Conservation (phyloP, 176 grass and related monocot species). For the Elymus sibiricus region DNA sequence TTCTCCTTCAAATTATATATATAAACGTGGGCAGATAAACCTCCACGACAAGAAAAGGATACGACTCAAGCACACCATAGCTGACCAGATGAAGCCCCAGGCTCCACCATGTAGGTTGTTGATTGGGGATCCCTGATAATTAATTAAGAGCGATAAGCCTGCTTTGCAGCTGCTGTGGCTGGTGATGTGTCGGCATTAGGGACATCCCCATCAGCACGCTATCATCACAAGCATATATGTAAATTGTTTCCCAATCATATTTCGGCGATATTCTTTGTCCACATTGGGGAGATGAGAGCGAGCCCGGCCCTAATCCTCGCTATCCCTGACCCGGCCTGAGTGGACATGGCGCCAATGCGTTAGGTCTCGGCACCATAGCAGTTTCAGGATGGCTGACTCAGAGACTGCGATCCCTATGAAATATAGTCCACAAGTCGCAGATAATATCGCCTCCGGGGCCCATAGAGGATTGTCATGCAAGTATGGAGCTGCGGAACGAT, state of each 20-base stretch:
- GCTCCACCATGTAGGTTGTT: not conserved
- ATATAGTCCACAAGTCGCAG: conserved; percentile 6
- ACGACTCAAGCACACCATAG: conserved; percentile 14
- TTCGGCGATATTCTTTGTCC: conserved; percentile 21
- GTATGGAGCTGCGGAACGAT: not conserved
- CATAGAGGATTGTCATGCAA: not conserved
- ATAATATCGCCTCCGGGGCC: not conserved
- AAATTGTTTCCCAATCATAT: not conserved
- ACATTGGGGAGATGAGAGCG: conserved; percentile 19
- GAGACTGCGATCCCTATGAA: not conserved
- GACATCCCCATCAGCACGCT: conserved; percentile 29
- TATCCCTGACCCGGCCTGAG: not conserved
- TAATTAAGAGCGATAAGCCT: conserved; percentile 10
- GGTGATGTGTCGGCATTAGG: conserved; percentile 34
- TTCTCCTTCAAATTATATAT: not conserved
- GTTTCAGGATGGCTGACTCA: not conserved
- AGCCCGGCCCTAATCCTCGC: not conserved
- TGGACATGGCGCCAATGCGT: conserved; percentile 3
- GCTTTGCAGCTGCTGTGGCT: conserved; percentile 37
- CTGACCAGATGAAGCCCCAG: not conserved
- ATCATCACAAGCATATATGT: conserved; percentile 7
- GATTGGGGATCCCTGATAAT: not conserved
- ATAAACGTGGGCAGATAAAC: not conserved
- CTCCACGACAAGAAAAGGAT: not conserved
- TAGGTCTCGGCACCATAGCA: not conserved